A percentile compares a stretch with the other conserved stretches of the same genome.
Conservation (phyloP, 305 asterid genomes). For the Solanum aculeatissimum region DNA sequence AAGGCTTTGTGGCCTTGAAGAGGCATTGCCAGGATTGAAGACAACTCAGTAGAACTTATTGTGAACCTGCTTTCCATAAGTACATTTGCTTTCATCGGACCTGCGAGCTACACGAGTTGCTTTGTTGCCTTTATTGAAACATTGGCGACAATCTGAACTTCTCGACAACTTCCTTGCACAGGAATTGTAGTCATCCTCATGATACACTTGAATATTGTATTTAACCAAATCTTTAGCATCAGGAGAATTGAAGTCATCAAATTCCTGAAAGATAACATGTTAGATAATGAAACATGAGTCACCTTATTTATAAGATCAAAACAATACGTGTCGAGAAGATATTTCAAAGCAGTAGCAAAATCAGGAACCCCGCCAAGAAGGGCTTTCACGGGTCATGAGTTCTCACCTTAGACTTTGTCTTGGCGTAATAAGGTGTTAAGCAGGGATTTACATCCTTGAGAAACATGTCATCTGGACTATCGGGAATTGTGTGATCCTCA, state of each 20-base stretch:
- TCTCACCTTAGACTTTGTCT: conserved; percentile 67
- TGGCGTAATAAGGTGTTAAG: conserved; percentile 67
- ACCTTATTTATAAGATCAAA: background rate
- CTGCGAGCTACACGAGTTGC: conserved; percentile 22
- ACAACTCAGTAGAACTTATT: background rate
- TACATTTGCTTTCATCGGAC: conserved; percentile 47
- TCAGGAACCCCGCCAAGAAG: background rate
- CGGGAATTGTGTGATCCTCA: conserved; percentile 60
- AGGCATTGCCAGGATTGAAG: background rate
- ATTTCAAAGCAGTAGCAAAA: background rate
- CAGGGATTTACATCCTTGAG: conserved; percentile 91
- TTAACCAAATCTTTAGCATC: conserved; percentile 18
- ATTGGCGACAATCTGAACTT: conserved; percentile 55
- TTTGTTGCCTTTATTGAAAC: conserved; percentile 26
- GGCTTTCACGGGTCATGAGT: background rate
- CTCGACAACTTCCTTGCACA: conserved; percentile 44
- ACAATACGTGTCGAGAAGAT: background rate
- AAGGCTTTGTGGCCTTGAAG: background rate
- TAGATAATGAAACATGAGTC: background rate
- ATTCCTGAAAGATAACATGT: conserved; percentile 37
- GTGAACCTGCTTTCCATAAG: conserved; percentile 30
- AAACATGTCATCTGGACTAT: conserved; percentile 80
- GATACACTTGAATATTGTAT: conserved; percentile 12
- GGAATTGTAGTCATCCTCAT: conserved; percentile 20
- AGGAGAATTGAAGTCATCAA: conserved; percentile 28